Evolutionary conservation across 2,329 filamentous ascomycete genomes (phyloP).

Genomic region (Chalaropsis ovoidea): DNA sequence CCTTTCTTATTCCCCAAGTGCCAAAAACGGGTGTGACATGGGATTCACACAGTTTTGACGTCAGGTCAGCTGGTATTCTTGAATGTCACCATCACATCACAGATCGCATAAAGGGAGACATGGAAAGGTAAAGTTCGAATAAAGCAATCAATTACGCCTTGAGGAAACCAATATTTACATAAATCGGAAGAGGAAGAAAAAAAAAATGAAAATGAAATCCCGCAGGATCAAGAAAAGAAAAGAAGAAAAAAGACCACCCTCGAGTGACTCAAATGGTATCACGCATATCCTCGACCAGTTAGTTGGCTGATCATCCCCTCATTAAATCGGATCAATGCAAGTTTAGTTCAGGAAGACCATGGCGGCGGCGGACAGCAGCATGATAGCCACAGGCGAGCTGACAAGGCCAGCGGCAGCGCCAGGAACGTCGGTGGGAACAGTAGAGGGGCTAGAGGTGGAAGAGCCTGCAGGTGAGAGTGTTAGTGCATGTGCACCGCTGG

Average conservation of each 20-base stretch:
- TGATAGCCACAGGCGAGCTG: conserved; percentile 36
- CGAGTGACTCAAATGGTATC: conserved; percentile 2
- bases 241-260: background rate
- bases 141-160: conserved; percentile 13
- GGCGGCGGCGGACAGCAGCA: conserved; percentile 35
- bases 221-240: conserved; percentile 11
- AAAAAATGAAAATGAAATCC: background rate
- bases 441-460: background rate
- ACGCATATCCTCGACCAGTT: background rate
- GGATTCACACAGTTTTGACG: background rate
- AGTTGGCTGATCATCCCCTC: background rate
- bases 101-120: background rate
- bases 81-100: too few species aligned
- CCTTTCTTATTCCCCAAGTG: background rate
- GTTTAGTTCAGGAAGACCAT: conserved; percentile 38
- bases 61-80: too few species aligned
- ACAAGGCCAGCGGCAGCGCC: conserved; percentile 28
- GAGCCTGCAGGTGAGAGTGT: background rate
- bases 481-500: background rate
- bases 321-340: conserved; percentile 13
- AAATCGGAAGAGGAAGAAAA: conserved; percentile 1
- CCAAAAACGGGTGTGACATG: background rate
- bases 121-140: background rate
- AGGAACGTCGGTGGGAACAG: conserved; percentile 28
- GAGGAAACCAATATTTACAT: conserved; percentile 12